Evolutionary conservation across 306 rosid species (phyloP).

Genomic region (Gillenia trifoliata): DNA sequence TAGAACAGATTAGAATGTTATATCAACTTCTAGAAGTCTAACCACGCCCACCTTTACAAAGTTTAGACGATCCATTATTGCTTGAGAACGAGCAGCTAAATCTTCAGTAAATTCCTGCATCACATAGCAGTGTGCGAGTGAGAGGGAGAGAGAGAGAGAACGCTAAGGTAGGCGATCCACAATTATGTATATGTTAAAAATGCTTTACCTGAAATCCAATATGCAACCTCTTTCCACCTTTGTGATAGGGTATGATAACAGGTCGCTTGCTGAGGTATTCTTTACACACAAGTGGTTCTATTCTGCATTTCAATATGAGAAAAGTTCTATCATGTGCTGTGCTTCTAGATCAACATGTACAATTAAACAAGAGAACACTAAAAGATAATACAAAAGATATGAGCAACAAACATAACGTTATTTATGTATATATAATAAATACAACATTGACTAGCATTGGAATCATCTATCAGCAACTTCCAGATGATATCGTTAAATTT

Average conservation of each 20-base stretch:
- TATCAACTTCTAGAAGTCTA: not conserved
- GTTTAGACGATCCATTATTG: conserved; percentile 54
- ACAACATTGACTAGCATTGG: too few relatives aligned
- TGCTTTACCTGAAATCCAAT: conserved; percentile 78
- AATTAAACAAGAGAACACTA: not conserved
- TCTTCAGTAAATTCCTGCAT: conserved; percentile 87
- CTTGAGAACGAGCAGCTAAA: conserved; percentile 72
- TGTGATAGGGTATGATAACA: conserved; percentile 85
- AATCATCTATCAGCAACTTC: not conserved
- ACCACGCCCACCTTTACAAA: conserved; percentile 59
- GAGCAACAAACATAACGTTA: not conserved
- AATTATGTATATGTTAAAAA: conserved; percentile 6
- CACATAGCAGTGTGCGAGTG: not conserved
- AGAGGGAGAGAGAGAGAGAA: conserved; percentile 12
- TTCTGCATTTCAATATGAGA: conserved; percentile 40
- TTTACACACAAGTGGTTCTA: conserved; percentile 96
- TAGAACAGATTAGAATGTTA: not conserved
- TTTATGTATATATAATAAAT: not conserved
- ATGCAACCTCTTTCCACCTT: conserved; percentile 94
- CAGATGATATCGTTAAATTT: not conserved
- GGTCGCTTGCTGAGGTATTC: conserved; percentile 70
- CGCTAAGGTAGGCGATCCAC: not conserved
- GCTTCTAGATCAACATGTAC: not conserved
- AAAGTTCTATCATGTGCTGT: conserved; percentile 8
- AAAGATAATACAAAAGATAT: not conserved